Evolutionary conservation across 495 filamentous ascomycete species (phyloP), one percentile per base, ranked within the genome.

Genomic region (Tuber brumale): DNA sequence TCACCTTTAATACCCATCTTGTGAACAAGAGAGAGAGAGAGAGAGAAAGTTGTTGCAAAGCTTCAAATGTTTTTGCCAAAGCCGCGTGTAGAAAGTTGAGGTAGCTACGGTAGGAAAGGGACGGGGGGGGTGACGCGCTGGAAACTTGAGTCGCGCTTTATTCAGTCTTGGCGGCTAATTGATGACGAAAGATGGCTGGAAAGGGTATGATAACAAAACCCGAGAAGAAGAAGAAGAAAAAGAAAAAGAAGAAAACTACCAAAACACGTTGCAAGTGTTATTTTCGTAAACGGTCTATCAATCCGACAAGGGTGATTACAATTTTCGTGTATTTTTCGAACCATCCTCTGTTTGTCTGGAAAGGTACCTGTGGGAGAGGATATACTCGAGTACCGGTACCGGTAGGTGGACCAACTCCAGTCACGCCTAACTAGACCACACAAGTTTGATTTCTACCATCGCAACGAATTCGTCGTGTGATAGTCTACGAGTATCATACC

Each of bases 1-100:
- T 76, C 82, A 90, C 89, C 86, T 85, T 97, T 97, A 81, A 97
- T 97, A 87, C 94, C 94, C 94, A 97, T 97, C 23, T 83, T 89
- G 57, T 18, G 3, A 31, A 61, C 37, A 39, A 39, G 37, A 39
- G 37, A 39, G 37, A 39, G 3, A 31, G 31, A 2, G 5, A 39
- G 37, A 39, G 37, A 39, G 37, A 39, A 39, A 39, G 37, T 39
- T 39, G 57, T 35, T 66, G 14, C 27, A 35, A 66, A 35, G 14
- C 6, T 19, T 18, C 57, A 35, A 66, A 18, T 35, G 7, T 66
- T 31, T n/a, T n/a, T 66, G n/a, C 0, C 10, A n/a, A 27, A 27
- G 10, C 51, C 51, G 57, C 57, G 57, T 66, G 57, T 2, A 27
- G 57, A 66, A 35, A 35, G 57, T 18, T 18, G 27, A 66, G 57